Evolutionary conservation across 1,139 yeast genomes (phyloP).

Genomic region (Zygosaccharomyces pseudobailii): DNA sequence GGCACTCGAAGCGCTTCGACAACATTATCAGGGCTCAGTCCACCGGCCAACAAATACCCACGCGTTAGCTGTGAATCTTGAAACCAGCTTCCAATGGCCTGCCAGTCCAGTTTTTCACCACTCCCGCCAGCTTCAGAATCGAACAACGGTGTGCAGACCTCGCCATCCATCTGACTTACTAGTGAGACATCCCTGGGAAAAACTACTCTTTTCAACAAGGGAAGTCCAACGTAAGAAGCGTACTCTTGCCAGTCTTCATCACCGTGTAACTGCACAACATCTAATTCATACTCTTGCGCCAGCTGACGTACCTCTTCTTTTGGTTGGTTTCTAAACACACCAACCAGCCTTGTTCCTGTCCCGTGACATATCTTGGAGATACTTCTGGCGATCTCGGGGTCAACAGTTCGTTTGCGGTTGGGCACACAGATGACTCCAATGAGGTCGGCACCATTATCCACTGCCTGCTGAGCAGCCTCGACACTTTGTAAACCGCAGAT

Average conservation of each 20-base stretch:
- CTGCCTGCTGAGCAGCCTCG: conserved; percentile 66
- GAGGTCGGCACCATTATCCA: conserved; percentile 66
- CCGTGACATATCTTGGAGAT: conserved; percentile 43
- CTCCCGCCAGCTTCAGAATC: conserved; percentile 94
- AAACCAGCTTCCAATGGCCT: conserved; percentile 41
- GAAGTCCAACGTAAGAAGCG: conserved; percentile 39
- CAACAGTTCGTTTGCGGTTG: conserved; percentile 65
- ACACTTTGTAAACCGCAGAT: conserved; percentile 74
- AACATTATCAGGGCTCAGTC: conserved; percentile 73
- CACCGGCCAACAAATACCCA: conserved; percentile 78
- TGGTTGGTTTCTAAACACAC: conserved; percentile 84
- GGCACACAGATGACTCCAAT: conserved; percentile 89
- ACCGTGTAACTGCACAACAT: conserved; percentile 87
- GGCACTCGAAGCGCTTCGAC: conserved; percentile 41
- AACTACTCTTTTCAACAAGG: conserved; percentile 70
- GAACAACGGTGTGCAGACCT: conserved; percentile 56
- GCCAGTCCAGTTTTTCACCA: conserved; percentile 77
- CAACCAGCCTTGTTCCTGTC: conserved; percentile 47
- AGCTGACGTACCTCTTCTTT: conserved; percentile 52
- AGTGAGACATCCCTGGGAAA: conserved; percentile 48
- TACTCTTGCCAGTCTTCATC: conserved; percentile 61
- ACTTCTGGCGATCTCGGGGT: conserved; percentile 46
- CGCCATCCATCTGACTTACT: conserved; percentile 12
- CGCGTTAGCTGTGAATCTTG: conserved; percentile 36
- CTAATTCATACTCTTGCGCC: conserved; percentile 51